Evolutionary conservation across 305 asterid genomes (phyloP).

Genomic region (Caryopteris hybrid): DNA sequence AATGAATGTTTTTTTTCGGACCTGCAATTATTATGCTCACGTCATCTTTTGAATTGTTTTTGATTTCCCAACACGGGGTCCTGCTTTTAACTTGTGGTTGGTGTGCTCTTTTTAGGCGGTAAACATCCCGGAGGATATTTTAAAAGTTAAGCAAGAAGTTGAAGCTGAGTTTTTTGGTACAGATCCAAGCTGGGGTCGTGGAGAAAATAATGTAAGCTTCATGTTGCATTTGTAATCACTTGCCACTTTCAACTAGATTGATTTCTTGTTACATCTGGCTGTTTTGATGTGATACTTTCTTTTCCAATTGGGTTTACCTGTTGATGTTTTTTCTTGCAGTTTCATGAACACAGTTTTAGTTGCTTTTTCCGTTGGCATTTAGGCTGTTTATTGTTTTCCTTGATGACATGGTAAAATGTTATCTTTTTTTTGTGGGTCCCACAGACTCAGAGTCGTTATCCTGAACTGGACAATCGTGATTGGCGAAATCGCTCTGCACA

Average conservation of each 20-base stretch:
- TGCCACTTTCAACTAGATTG: background rate
- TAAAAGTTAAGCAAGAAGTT: slow-evolving; percentile 71
- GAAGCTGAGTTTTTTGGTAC: slow-evolving; percentile 76
- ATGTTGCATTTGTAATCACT: background rate
- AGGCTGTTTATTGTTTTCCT: background rate
- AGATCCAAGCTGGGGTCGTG: slow-evolving; percentile 63
- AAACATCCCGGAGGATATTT: slow-evolving; percentile 52
- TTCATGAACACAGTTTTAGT: background rate
- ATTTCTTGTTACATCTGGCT: background rate
- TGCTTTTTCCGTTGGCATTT: background rate
- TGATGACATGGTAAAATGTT: background rate
- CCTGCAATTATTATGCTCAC: background rate
- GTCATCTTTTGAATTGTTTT: background rate
- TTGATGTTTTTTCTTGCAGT: background rate
- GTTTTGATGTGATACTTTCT: background rate
- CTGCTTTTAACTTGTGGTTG: background rate
- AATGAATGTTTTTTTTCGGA: background rate
- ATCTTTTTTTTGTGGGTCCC: slow-evolving; percentile 28
- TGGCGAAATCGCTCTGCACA: slow-evolving; percentile 81
- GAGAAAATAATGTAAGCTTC: slow-evolving; percentile 56
- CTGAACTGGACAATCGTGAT: slow-evolving; percentile 83
- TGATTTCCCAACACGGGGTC: background rate
- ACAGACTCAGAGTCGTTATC: slow-evolving; percentile 55
- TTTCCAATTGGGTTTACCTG: background rate
- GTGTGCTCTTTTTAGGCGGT: slow-evolving; percentile 41